phyloP scores from a whole-genome alignment of 1,284 basidiomycete genomes.

The Volvariella volvacea region DNA sequence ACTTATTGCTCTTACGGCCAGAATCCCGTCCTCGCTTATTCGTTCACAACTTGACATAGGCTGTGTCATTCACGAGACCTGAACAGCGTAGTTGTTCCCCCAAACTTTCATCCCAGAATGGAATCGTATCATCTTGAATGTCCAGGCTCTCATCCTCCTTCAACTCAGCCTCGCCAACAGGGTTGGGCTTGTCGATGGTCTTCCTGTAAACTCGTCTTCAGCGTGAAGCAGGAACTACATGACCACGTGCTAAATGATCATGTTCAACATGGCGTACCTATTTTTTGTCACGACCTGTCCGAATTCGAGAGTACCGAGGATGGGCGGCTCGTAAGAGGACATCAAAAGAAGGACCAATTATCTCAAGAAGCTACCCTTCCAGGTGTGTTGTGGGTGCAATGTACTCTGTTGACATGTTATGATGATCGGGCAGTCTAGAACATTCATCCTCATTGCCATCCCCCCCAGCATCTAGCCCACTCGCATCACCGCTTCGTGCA shows the following conservation, averaged over 20 bases:
- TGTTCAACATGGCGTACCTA: constrained; percentile 29
- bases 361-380: no score
- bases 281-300: constrained; percentile 25
- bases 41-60: background rate
- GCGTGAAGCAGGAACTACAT: constrained; percentile 27
- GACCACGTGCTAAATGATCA: constrained; percentile 43
- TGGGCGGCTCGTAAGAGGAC: constrained; percentile 19
- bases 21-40: background rate
- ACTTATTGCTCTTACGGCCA: background rate
- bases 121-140: no score
- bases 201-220: constrained; percentile 39
- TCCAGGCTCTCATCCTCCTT: no score
- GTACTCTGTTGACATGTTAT: background rate
- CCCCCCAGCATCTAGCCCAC: constrained; percentile 17
- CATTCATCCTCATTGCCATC: constrained; percentile 15
- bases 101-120: no score
- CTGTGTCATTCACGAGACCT: background rate
- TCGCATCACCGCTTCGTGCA: background rate
- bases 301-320: constrained; percentile 28
- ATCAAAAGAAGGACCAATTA: background rate
- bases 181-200: constrained; percentile 37
- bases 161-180: constrained; percentile 6
- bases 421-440: background rate
- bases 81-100: no score
- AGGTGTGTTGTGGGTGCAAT: background rate